phyloP scores from a whole-genome alignment of 192 early-diverging fungal genomes.

The Linnemannia elongata region DNA sequence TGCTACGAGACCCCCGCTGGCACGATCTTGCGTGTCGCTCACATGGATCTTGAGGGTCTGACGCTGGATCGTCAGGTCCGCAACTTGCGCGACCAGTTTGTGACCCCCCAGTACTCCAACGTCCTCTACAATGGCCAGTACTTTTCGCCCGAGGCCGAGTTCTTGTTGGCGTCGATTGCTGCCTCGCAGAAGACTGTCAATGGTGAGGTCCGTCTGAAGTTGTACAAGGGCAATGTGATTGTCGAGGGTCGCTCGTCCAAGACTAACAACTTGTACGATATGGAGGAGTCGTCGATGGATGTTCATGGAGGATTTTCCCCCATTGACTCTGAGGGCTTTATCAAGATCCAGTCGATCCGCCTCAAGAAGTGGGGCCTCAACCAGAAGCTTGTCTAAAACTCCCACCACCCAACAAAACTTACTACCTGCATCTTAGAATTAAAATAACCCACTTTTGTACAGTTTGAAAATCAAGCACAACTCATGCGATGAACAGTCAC shows the following conservation, averaged over 20 bases:
- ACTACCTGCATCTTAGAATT: not conserved
- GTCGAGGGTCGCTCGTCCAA: conserved; percentile 91
- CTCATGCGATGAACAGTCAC: no score
- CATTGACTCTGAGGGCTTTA: conserved; percentile 95
- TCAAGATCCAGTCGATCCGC: conserved; percentile 97
- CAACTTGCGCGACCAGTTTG: conserved; percentile 91
- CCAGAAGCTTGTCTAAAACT: conserved; percentile 44
- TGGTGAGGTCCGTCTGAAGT: conserved; percentile 93
- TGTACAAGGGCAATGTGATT: conserved; percentile 95
- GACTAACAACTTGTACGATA: conserved; percentile 91
- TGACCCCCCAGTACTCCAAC: conserved; percentile 81
- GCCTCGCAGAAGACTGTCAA: conserved; percentile 90
- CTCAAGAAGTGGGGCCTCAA: conserved; percentile 83
- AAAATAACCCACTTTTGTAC: not conserved
- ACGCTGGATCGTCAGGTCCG: conserved; percentile 97
- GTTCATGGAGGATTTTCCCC: conserved; percentile 92
- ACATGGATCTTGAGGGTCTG: conserved; percentile 96
- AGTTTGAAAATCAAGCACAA: not conserved
- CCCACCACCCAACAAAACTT: not conserved
- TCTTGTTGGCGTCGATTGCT: conserved; percentile 85
- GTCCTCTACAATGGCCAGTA: conserved; percentile 96
- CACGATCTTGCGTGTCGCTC: conserved; percentile 94
- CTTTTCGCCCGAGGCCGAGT: conserved; percentile 96
- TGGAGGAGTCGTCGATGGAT: conserved; percentile 97
- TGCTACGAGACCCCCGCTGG: conserved; percentile 99